Evolutionary conservation across 805 yeast genomes (phyloP), one percentile per base, ranked within the genome.

Genomic region (Cyberlindnera maclurae): DNA sequence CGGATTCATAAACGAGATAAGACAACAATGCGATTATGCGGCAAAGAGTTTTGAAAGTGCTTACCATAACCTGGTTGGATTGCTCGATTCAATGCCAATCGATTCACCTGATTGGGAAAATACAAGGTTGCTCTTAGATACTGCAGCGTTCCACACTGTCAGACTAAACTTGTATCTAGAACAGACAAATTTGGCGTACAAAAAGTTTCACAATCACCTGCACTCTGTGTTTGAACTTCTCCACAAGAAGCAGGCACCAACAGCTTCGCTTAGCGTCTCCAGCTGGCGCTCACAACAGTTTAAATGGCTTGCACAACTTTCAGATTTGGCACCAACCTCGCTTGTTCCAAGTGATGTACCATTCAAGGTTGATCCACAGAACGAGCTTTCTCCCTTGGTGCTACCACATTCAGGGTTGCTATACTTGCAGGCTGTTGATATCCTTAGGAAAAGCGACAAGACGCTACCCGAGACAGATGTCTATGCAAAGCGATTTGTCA

Each of bases 251-350:
- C 45, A 51, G 8, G 45, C 62, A 12, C 38, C 45, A 3, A 48
- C 53, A 10, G 52, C 44, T 12, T 49, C 60, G 6, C 61, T 51
- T 41, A 45, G 65, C 0, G 60, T 59, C 5, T 45, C 52, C 16
- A 56, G 67, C 30, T 84, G 94, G 94, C 50, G 68, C 10, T 70
- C 79, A 0, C 52, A 61, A n/a, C 94, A 84, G 51, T 71, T 75
- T 46, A 70, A 75, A 31, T 73, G 82, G 78, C 60, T 84, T 11
- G 86, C 82, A 0, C 74, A 79, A 40, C 54, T 82, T 13, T 59
- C 78, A 37, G 67, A 62, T 9, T 37, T 58, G n/a, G 63, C 73
- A 1, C 83, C 83, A 0, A 59, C 57, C 2, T 46, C 51, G 11
- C 39, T 64, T 4, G 56, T 71, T 4, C 71, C 73, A 3, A 47